phyloP scores from a whole-genome alignment of 164 flowering plant genomes.

The Vitis cinerea region DNA sequence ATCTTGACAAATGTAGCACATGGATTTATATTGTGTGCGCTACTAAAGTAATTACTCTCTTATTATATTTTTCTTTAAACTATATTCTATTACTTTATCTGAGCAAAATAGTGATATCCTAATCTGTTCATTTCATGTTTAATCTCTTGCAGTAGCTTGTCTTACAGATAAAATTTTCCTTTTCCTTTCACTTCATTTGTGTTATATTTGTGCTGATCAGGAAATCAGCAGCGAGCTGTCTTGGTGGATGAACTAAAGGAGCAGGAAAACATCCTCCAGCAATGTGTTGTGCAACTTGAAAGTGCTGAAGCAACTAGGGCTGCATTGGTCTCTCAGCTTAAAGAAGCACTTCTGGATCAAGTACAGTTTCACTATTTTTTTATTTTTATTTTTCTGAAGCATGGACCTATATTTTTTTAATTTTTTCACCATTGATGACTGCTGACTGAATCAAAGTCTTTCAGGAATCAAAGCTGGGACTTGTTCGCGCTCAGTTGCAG shows the following conservation, averaged over 20 bases:
- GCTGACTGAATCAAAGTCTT: constrained; percentile 17
- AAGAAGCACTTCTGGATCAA: constrained; percentile 81
- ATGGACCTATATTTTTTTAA: not conserved
- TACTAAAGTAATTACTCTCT: too few species aligned
- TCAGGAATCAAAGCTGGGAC: constrained; percentile 75
- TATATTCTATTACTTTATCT: too few species aligned
- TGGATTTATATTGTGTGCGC: too few species aligned
- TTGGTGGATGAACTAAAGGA: constrained; percentile 55
- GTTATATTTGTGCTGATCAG: constrained; percentile 26
- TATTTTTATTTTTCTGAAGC: not conserved
- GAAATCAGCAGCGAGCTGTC: constrained; percentile 41
- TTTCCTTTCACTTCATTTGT: not conserved
- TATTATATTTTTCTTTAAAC: too few species aligned
- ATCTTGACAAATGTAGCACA: too few species aligned
- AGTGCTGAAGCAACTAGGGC: constrained; percentile 55
- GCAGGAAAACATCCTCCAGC: constrained; percentile 56
- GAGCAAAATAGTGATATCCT: too few species aligned
- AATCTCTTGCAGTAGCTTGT: not conserved
- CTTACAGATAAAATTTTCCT: not conserved
- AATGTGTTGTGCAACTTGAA: constrained; percentile 61
- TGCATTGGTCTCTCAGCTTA: constrained; percentile 55
- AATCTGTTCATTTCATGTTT: too few species aligned
- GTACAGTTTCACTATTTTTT: constrained; percentile 30
- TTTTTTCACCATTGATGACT: not conserved
- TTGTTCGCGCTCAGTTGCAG: constrained; percentile 54